These are phyloP conservation scores for Hypomyces perniciosus DNA, from an alignment of 2,329 filamentous ascomycete genomes.

Conservation along the genomic window DNA sequence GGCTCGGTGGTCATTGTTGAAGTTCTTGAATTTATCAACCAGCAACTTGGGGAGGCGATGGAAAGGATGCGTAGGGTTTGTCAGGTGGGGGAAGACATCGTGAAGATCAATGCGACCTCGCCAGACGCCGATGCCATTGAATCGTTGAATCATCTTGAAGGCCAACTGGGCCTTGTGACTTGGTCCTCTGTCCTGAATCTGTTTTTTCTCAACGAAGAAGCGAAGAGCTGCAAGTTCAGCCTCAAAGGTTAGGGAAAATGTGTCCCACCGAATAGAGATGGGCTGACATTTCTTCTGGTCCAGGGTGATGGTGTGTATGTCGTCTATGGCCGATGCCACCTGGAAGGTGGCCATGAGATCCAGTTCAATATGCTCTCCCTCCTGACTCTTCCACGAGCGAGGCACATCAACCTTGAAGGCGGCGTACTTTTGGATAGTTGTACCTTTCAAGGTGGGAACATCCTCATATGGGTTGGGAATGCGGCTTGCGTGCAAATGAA, in stretches of 20 bases:
- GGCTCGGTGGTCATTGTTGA: conserved; percentile 33
- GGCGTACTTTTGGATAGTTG: conserved; percentile 17
- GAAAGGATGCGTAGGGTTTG: conserved; percentile 17
- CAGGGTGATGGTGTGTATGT: conserved; percentile 15
- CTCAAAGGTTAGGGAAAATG: conserved; percentile 24
- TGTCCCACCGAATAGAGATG: conserved; percentile 25
- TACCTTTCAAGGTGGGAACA: conserved; percentile 3
- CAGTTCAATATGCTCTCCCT: conserved; percentile 22
- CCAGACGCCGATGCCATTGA: conserved; percentile 14
- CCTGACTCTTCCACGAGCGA: conserved; percentile 22
- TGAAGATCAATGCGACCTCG: conserved; percentile 22
- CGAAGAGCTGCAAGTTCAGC: conserved; percentile 28
- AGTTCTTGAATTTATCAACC: conserved; percentile 23
- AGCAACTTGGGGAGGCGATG: conserved; percentile 22
- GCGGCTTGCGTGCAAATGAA: conserved; percentile 20
- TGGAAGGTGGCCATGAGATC: conserved; percentile 61
- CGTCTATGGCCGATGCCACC: conserved; percentile 41
- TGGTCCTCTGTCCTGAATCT: conserved; percentile 15
- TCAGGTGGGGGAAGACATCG: conserved; percentile 27
- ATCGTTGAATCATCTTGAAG: conserved; percentile 29
- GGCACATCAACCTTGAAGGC: conserved; percentile 31
- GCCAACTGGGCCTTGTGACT: conserved; percentile 19
- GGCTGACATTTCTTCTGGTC: conserved; percentile 15
- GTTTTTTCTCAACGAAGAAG: conserved; percentile 19
- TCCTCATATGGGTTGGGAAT: conserved; percentile 28